Evolutionary conservation across 73 alveolate species (phyloP).

Genomic region (Paramecium tetraurelia): DNA sequence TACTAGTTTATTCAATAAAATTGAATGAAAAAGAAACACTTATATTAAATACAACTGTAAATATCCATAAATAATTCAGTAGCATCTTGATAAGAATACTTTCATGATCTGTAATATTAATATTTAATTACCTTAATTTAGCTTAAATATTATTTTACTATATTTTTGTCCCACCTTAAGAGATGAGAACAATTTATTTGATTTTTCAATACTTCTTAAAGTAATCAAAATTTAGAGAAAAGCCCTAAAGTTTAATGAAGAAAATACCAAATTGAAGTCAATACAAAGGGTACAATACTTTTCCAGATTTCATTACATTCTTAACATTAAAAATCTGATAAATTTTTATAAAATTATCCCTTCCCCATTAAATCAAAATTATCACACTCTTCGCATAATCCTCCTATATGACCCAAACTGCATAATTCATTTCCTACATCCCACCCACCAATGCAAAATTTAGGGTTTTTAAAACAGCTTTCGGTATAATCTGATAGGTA

Average conservation of each 20-base stretch:
- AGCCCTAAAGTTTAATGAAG: neutral
- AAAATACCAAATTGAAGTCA: neutral
- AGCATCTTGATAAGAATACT: neutral
- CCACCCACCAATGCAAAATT: constrained; percentile 11
- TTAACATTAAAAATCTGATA: neutral
- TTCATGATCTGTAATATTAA: neutral
- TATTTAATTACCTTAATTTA: neutral
- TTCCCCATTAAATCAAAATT: neutral
- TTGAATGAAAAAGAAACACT: neutral
- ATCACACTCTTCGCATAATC: constrained; percentile 45
- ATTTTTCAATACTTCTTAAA: neutral
- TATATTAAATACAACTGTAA: neutral
- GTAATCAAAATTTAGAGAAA: neutral
- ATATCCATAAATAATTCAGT: neutral
- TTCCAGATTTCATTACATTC: neutral
- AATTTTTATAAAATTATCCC: neutral
- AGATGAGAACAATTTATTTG: neutral
- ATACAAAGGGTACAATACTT: neutral
- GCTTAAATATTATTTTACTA: neutral
- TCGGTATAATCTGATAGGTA: neutral
- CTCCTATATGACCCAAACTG: constrained; percentile 43
- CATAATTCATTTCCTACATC: neutral
- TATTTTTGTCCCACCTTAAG: neutral
- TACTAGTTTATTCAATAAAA: neutral
- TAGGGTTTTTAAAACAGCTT: neutral